Conservation (phyloP, 2,329 filamentous ascomycete species). For the Ciborinia camelliae region DNA sequence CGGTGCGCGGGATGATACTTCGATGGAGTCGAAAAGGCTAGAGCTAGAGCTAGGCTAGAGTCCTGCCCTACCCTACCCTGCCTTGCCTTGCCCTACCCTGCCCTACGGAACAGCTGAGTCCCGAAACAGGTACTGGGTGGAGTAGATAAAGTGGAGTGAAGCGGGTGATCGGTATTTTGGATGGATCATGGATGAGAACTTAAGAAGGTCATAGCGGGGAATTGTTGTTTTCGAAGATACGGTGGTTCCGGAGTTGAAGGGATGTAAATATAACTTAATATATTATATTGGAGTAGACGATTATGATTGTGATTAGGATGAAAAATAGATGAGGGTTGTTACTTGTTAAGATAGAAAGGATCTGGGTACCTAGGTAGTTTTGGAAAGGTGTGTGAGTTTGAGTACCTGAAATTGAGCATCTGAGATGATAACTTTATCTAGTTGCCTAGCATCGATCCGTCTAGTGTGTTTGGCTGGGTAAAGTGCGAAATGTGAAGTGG, state of each 20-base stretch:
- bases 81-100: constrained; percentile 11
- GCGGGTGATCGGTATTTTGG: constrained; percentile 12
- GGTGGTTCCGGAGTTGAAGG: background rate
- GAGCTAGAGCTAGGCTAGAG: background rate
- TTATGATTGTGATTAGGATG: background rate
- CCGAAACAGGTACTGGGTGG: constrained; percentile 12
- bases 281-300: background rate
- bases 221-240: constrained; percentile 3
- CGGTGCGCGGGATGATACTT: constrained; percentile 3
- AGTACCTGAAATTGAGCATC: background rate
- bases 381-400: constrained; percentile 6
- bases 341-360: background rate
- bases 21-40: background rate
- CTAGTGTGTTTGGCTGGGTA: background rate
- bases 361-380: background rate
- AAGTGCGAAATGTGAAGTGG: constrained; percentile 1
- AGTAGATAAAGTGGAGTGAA: constrained; percentile 6
- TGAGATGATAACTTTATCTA: background rate
- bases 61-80: constrained; percentile 3
- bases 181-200: background rate
- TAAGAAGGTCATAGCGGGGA: background rate
- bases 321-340: background rate
- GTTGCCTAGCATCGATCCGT: background rate
- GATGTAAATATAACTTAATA: too few species aligned
- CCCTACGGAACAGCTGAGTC: constrained; percentile 11